Base-by-base conservation (phyloP, 805 yeast species). In the Metschnikowia orientalis region DNA sequence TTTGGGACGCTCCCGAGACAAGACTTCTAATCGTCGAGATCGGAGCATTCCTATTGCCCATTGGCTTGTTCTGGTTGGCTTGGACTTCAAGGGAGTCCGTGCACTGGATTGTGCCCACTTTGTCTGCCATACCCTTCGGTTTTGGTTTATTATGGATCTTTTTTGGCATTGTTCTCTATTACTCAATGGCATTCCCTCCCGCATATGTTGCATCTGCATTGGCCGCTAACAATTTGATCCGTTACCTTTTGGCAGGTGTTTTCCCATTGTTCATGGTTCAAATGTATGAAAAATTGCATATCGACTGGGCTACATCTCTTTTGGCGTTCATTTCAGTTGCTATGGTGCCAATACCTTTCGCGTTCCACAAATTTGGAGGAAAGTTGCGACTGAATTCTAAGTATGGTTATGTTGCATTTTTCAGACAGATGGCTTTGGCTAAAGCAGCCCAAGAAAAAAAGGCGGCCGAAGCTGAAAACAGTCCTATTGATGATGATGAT, bases 211-310 rank as follows among this genome's bases (percentile, higher is more conserved):
- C 95, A 0, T 79, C 90, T n/a, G 90, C 94, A 3, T 57, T 86
- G 41, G 95, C 95, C 21, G 95, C 95, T 9, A 88, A 87, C 60
- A 85, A 84, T 54, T 65, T 88, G 50, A 57, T 80, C 37, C 74
- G 96, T 61, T 86, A 85, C 53, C 45, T 80, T 19, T 54, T 82
- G 41, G 86, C 94, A 7, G 77, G 86, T 5, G 84, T 79, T 13
- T 80, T 88, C 69, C 95, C 95, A 35, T 66, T 88, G 38, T 87
- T 88, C 61, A 83, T 88, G 1, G 73, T 78, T 13, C 95, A 87
- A 59, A 84, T 88, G 95, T 80, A 81, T 62, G 54, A 70, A 12
- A 77, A 69, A 26, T 63, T 88, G 50, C 77, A 77, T 23, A 74
- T 79, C 44, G 83, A 75, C 47, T 86, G 95, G 94, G 96, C 95